These are phyloP conservation scores for Paracamarosporium sp. DNA, from an alignment of 2,329 filamentous ascomycete genomes.

Conservation along the genomic window DNA sequence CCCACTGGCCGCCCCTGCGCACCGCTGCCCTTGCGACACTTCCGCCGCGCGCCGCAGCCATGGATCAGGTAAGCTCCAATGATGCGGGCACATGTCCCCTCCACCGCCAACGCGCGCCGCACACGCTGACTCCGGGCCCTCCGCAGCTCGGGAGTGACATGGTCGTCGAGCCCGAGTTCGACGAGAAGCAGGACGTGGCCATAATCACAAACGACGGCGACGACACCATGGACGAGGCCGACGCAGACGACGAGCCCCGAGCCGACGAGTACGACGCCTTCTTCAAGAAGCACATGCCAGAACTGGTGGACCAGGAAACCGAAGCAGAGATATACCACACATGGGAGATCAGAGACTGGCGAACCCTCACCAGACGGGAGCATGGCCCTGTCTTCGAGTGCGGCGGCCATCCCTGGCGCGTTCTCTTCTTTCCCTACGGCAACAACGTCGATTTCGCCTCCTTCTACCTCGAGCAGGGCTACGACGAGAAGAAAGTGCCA, in stretches of 20 bases:
- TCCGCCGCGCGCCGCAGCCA: slow-evolving; percentile 25
- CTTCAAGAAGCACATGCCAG: slow-evolving; percentile 78
- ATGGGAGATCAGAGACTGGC: slow-evolving; percentile 90
- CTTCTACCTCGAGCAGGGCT: slow-evolving; percentile 96
- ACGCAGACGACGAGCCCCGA: slow-evolving; percentile 59
- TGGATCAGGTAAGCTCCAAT: slow-evolving; percentile 48
- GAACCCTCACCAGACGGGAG: slow-evolving; percentile 75
- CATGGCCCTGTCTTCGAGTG: slow-evolving; percentile 89
- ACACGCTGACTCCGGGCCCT: slow-evolving; percentile 9
- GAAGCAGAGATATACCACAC: slow-evolving; percentile 78
- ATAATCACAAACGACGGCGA: slow-evolving; percentile 67
- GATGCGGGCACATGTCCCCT: slow-evolving; percentile 11
- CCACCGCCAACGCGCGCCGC: slow-evolving; percentile 9
- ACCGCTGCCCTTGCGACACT: slow-evolving; percentile 16
- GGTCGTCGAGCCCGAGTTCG: slow-evolving; percentile 68
- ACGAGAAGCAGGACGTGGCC: slow-evolving; percentile 68
- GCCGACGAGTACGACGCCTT: slow-evolving; percentile 79
- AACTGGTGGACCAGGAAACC: slow-evolving; percentile 79
- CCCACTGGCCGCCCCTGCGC: slow-evolving; percentile 13
- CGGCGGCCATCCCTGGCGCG: slow-evolving; percentile 88
- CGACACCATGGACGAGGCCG: slow-evolving; percentile 63
- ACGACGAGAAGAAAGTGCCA: slow-evolving; percentile 74
- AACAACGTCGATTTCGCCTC: slow-evolving; percentile 95
- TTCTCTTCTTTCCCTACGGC: slow-evolving; percentile 93
- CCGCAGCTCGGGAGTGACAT: slow-evolving; percentile 66